These are phyloP conservation scores for Quercus gilva DNA, from an alignment of 306 rosid genomes.

Conservation along the genomic window DNA sequence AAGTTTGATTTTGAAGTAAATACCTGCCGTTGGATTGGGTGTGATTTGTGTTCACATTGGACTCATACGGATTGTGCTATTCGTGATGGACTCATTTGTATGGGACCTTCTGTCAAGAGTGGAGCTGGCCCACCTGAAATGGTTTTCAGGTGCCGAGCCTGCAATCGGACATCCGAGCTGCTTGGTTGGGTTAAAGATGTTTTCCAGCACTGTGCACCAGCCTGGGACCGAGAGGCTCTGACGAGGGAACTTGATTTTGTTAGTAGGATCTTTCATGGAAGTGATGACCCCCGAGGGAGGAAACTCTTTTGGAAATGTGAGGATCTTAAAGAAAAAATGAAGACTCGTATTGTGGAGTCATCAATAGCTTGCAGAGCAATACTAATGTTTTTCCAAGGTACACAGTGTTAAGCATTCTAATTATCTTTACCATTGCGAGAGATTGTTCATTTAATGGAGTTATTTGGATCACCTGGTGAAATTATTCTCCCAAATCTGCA, in stretches of 20 bases:
- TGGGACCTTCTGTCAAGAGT: slow-evolving; percentile 71
- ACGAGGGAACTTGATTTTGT: slow-evolving; percentile 91
- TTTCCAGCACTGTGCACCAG: slow-evolving; percentile 90
- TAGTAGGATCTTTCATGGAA: slow-evolving; percentile 84
- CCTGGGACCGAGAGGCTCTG: slow-evolving; percentile 89
- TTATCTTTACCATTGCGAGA: neutral
- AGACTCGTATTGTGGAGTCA: slow-evolving; percentile 58
- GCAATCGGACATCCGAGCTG: slow-evolving; percentile 91
- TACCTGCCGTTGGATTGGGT: slow-evolving; percentile 98
- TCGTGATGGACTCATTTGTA: slow-evolving; percentile 77
- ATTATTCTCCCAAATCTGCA: too few relatives aligned
- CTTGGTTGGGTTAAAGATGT: slow-evolving; percentile 99
- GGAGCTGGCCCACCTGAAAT: slow-evolving; percentile 83
- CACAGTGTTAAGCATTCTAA: neutral
- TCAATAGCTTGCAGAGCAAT: slow-evolving; percentile 71
- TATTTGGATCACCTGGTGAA: too few relatives aligned
- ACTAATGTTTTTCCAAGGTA: slow-evolving; percentile 89
- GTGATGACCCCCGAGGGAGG: slow-evolving; percentile 86
- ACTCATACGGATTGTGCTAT: slow-evolving; percentile 99
- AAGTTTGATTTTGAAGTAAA: slow-evolving; percentile 98
- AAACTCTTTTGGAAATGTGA: slow-evolving; percentile 79
- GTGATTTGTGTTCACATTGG: slow-evolving; percentile 97
- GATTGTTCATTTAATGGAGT: too few relatives aligned
- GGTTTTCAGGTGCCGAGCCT: slow-evolving; percentile 94
- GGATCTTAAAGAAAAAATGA: slow-evolving; percentile 79